These are phyloP conservation scores for Candida parachauliodes DNA, from an alignment of 805 yeast genomes.

Conservation along the genomic window DNA sequence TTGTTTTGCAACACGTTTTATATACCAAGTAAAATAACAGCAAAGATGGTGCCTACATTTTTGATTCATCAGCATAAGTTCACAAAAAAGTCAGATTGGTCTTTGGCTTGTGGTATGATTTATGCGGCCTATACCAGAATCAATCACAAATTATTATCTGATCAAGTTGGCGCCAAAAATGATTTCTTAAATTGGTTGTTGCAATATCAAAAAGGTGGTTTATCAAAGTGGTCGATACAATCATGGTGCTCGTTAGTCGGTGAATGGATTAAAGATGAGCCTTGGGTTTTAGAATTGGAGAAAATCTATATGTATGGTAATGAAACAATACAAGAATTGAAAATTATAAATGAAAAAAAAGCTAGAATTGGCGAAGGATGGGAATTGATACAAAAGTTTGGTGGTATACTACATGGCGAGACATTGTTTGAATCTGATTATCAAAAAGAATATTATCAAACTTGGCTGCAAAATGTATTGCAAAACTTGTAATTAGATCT, in stretches of 20 bases:
- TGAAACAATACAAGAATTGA: conserved; percentile 16
- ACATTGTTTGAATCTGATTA: conserved; percentile 24
- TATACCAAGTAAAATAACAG: conserved; percentile 52
- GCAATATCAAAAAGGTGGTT: conserved; percentile 50
- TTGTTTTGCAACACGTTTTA: conserved; percentile 61
- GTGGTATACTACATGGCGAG: conserved; percentile 33
- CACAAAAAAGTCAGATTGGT: conserved; percentile 59
- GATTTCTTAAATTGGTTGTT: conserved; percentile 50
- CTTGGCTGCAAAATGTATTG: conserved; percentile 24
- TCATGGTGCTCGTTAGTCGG: conserved; percentile 53
- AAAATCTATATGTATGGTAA: conserved; percentile 36
- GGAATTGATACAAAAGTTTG: conserved; percentile 26
- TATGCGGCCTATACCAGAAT: conserved; percentile 55
- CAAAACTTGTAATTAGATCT: conserved; percentile 2
- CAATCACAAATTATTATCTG: conserved; percentile 43
- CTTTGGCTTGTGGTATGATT: conserved; percentile 62
- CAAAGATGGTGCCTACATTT: conserved; percentile 48
- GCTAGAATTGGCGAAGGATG: conserved; percentile 32
- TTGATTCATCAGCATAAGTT: conserved; percentile 49
- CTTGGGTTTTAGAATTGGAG: conserved; percentile 61
- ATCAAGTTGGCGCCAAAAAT: conserved; percentile 47
- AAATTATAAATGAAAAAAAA: conserved; percentile 20
- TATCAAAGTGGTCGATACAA: conserved; percentile 45
- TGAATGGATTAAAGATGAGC: conserved; percentile 50
- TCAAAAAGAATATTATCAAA: conserved; percentile 29